phyloP scores from a whole-genome alignment of 2,329 filamentous ascomycete species.

The Grosmannia serpens region DNA sequence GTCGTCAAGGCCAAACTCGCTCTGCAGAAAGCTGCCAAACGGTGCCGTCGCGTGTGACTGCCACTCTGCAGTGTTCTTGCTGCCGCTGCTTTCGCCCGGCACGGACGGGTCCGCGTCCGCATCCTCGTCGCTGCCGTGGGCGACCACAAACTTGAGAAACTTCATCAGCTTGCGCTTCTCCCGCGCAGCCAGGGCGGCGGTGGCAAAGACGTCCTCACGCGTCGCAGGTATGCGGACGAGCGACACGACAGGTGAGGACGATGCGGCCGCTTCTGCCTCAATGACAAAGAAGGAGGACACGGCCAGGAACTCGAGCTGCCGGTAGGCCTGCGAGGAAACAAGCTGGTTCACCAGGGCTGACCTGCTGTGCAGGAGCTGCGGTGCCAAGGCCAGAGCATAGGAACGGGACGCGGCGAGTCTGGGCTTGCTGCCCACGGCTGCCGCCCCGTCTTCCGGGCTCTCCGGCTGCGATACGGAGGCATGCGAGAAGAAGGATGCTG shows the following conservation, averaged over 20 bases:
- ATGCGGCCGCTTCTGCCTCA: conserved; percentile 26
- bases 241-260: conserved; percentile 1
- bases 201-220: conserved; percentile 82
- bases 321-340: conserved; percentile 80
- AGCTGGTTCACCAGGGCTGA: conserved; percentile 68
- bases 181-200: conserved; percentile 61
- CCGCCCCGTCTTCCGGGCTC: background rate
- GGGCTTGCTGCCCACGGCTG: conserved; percentile 5
- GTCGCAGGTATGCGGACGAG: conserved; percentile 73
- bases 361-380: conserved; percentile 75
- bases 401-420: conserved; percentile 51
- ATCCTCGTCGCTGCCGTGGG: conserved; percentile 36
- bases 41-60: conserved; percentile 37
- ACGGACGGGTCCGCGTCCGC: conserved; percentile 18
- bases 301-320: conserved; percentile 85
- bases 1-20: conserved; percentile 56
- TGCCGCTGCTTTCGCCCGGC: background rate
- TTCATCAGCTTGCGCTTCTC: conserved; percentile 86
- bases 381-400: conserved; percentile 75
- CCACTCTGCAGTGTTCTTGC: conserved; percentile 31
- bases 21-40: conserved; percentile 47
- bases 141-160: conserved; percentile 76
- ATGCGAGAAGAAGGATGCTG: conserved; percentile 20
- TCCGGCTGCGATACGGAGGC: conserved; percentile 26
- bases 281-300: conserved; percentile 89